Evolutionary conservation across 2,329 filamentous ascomycete species (phyloP).

Genomic region (Calonectria pauciramosa): DNA sequence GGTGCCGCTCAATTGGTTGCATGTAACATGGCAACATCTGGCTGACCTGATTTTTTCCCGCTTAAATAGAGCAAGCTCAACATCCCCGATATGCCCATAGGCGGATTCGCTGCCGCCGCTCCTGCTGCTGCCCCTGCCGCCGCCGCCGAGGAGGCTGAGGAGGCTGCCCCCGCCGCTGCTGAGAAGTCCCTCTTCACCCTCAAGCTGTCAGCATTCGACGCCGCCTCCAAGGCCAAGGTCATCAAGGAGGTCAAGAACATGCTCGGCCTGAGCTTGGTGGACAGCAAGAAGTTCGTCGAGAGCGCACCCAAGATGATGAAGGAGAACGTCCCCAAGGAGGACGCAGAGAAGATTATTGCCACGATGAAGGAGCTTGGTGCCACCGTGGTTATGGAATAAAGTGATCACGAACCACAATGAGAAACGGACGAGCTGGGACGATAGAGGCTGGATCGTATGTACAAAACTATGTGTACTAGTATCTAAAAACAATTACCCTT

Average conservation of each 20-base stretch:
- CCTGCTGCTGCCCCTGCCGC: constrained; percentile 73
- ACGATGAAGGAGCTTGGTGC: constrained; percentile 94
- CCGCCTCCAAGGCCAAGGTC: constrained; percentile 93
- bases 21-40: neutral
- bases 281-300: constrained; percentile 99
- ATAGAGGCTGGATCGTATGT: constrained; percentile 54
- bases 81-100: constrained; percentile 97
- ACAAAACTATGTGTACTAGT: constrained; percentile 56
- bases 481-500: constrained; percentile 47
- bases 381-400: constrained; percentile 91
- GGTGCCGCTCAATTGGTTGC: constrained; percentile 27
- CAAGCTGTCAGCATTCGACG: constrained; percentile 92
- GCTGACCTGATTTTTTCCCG: constrained; percentile 32
- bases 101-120: constrained; percentile 84
- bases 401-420: constrained; percentile 20
- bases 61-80: constrained; percentile 84
- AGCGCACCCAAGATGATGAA: constrained; percentile 98
- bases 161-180: constrained; percentile 87
- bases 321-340: constrained; percentile 98
- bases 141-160: constrained; percentile 84
- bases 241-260: constrained; percentile 99
- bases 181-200: constrained; percentile 98
- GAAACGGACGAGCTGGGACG: constrained; percentile 46
- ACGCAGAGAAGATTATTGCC: constrained; percentile 98
- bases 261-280: constrained; percentile 94